Conservation (phyloP, 1,284 basidiomycete genomes). For the Tylopilus sp. region DNA sequence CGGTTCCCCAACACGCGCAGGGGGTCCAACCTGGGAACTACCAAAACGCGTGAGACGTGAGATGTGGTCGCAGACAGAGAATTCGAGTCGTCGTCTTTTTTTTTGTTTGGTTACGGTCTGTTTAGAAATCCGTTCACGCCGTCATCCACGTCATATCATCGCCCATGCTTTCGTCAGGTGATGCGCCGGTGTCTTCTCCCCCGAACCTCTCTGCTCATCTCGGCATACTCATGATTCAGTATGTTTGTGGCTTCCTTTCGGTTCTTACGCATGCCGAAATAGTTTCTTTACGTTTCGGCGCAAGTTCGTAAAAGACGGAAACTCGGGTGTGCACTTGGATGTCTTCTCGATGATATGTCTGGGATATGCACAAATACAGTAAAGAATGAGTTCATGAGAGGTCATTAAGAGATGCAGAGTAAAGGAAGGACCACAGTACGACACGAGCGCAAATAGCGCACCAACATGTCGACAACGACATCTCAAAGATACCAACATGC, state of each 20-base stretch:
- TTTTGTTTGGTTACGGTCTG: too few relatives aligned
- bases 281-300: not conserved
- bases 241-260: not conserved
- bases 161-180: too few relatives aligned
- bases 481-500: not conserved
- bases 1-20: conserved; percentile 25
- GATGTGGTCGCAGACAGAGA: too few relatives aligned
- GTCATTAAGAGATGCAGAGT: not conserved
- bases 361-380: not conserved
- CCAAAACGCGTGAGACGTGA: conserved; percentile 29
- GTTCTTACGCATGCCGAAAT: not conserved
- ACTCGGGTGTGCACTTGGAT: too few relatives aligned
- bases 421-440: not conserved
- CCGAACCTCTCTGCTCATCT: too few relatives aligned
- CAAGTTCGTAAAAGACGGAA: not conserved
- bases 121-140: too few relatives aligned
- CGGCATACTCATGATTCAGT: not conserved
- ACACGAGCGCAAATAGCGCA: not conserved
- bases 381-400: not conserved
- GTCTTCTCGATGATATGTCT: too few relatives aligned
- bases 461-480: not conserved
- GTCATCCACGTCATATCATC: too few relatives aligned
- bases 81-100: too few relatives aligned
- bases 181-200: too few relatives aligned
- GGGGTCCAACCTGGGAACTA: conserved; percentile 37